These are phyloP conservation scores for Apophysomyces ossiformis DNA, from an alignment of 371 early-diverging fungal genomes.

Conservation along the genomic window DNA sequence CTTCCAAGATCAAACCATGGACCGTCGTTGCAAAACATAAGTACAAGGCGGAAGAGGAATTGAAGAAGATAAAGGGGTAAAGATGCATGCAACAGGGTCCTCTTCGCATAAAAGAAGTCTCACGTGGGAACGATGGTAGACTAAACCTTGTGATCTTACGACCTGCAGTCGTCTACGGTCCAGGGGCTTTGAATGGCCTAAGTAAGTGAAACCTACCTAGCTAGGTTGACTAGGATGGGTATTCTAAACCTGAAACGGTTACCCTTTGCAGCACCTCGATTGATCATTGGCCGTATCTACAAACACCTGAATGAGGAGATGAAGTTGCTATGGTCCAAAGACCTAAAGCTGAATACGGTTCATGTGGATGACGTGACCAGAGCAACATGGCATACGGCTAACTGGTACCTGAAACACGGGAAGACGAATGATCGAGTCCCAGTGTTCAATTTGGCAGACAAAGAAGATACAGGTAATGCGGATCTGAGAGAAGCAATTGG, in stretches of 20 bases:
- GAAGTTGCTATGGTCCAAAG: slow-evolving; percentile 91
- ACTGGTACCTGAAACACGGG: slow-evolving; percentile 55
- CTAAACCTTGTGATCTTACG: slow-evolving; percentile 82
- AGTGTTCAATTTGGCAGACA: slow-evolving; percentile 81
- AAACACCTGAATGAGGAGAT: slow-evolving; percentile 80
- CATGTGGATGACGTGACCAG: slow-evolving; percentile 87
- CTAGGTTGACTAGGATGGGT: background rate
- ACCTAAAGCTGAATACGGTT: slow-evolving; percentile 89
- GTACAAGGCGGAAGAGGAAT: slow-evolving; percentile 79
- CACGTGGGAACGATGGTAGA: slow-evolving; percentile 28
- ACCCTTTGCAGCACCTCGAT: slow-evolving; percentile 75
- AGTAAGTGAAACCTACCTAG: slow-evolving; percentile 56
- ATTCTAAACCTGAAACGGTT: slow-evolving; percentile 5
- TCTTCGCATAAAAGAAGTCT: background rate
- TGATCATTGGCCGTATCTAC: slow-evolving; percentile 93
- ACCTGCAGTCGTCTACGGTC: slow-evolving; percentile 92
- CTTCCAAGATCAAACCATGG: slow-evolving; percentile 83
- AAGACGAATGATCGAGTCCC: slow-evolving; percentile 14
- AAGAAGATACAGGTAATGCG: slow-evolving; percentile 69
- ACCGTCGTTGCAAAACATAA: slow-evolving; percentile 80
- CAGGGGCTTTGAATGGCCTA: slow-evolving; percentile 75
- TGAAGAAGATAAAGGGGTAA: slow-evolving; percentile 63
- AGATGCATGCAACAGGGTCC: slow-evolving; percentile 6
- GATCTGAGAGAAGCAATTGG: background rate
- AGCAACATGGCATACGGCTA: slow-evolving; percentile 75